These are phyloP conservation scores for Stentor roeselii DNA, from an alignment of 73 alveolate genomes.

Conservation along the genomic window DNA sequence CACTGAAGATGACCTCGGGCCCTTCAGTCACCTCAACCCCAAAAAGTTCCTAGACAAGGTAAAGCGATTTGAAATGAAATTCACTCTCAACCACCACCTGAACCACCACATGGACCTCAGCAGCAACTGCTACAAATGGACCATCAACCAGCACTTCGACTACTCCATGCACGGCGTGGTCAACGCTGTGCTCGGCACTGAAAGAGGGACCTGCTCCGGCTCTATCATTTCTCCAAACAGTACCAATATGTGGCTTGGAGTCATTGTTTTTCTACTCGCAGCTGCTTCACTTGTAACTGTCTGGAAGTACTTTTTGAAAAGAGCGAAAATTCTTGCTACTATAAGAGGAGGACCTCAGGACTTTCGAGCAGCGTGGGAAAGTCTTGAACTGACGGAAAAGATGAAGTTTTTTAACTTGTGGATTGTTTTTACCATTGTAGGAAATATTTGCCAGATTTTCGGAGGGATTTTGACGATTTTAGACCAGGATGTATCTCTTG, in stretches of 20 bases:
- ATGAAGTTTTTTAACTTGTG: slow-evolving; percentile 10
- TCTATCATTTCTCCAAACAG: neutral
- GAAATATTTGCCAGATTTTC: slow-evolving; percentile 20
- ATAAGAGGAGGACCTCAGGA: slow-evolving; percentile 23
- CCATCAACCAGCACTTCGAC: neutral
- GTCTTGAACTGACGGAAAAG: slow-evolving; percentile 1
- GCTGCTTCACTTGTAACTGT: neutral
- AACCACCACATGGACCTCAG: neutral
- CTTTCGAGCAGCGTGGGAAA: neutral
- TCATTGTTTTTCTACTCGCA: neutral
- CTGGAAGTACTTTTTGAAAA: neutral
- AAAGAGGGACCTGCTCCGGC: neutral
- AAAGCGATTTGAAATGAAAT: neutral
- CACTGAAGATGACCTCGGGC: slow-evolving; percentile 9
- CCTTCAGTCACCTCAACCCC: slow-evolving; percentile 3
- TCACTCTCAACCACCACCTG: neutral
- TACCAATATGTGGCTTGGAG: neutral
- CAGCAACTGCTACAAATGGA: neutral
- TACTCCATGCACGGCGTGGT: neutral
- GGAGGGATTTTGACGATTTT: slow-evolving; percentile 6
- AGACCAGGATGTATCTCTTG: slow-evolving; percentile 9
- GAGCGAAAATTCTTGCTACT: slow-evolving; percentile 4
- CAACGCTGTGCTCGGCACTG: neutral
- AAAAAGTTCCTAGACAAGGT: neutral
- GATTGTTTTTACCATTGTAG: slow-evolving; percentile 4